These are phyloP conservation scores for Ceratopteris richardii DNA, from an alignment of 75 land plant genomes.

Conservation along the genomic window DNA sequence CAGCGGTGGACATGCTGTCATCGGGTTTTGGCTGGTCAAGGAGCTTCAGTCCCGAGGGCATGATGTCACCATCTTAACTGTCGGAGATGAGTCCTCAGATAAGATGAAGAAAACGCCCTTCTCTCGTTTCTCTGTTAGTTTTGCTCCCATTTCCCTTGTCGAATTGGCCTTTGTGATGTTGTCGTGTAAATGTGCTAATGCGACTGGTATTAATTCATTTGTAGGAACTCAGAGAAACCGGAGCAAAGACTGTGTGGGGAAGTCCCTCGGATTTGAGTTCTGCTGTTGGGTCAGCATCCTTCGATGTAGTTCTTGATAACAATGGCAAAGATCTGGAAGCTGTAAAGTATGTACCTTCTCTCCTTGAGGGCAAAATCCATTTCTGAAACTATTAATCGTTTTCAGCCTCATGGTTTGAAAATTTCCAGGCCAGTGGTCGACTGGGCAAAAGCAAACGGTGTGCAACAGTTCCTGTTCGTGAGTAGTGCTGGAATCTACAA, in stretches of 20 bases:
- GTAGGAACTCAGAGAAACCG: slow-evolving; percentile 68
- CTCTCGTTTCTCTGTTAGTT: slow-evolving; percentile 62
- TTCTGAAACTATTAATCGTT: no score
- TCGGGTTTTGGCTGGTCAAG: slow-evolving; percentile 90
- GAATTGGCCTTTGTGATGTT: no score
- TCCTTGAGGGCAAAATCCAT: background rate
- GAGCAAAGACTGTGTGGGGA: slow-evolving; percentile 90
- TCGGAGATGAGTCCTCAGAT: slow-evolving; percentile 79
- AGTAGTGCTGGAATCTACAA: slow-evolving; percentile 99
- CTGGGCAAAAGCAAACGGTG: slow-evolving; percentile 86
- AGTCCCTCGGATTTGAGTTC: slow-evolving; percentile 67
- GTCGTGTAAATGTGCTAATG: no score
- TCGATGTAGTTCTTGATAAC: slow-evolving; percentile 90
- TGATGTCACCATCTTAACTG: slow-evolving; percentile 77
- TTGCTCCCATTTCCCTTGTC: background rate
- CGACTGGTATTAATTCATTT: no score
- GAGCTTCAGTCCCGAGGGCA: slow-evolving; percentile 70
- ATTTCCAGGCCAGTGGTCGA: slow-evolving; percentile 78
- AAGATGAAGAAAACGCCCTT: slow-evolving; percentile 98
- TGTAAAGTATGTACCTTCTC: slow-evolving; percentile 46
- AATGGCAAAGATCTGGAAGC: slow-evolving; percentile 93
- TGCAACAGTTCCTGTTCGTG: slow-evolving; percentile 74
- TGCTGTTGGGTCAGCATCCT: slow-evolving; percentile 42
- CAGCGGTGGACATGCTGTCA: slow-evolving; percentile 95
- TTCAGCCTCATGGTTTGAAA: no score